A percentile compares a stretch with the other conserved stretches of the same genome.
phyloP scores from a whole-genome alignment of 192 early-diverging fungal genomes.

The Thamnidium elegans region DNA sequence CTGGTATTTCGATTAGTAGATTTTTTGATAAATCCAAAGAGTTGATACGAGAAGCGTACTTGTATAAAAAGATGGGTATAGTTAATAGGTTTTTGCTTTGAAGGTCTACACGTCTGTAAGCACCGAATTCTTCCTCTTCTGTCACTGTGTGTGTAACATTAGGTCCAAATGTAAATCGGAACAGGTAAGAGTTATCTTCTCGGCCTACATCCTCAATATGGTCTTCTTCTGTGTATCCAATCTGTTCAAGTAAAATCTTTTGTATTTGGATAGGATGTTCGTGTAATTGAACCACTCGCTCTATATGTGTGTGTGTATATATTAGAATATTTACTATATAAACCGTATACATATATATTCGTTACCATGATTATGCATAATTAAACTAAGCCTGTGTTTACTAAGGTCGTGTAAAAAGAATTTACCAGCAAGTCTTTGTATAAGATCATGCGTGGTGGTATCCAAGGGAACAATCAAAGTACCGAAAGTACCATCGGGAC shows the following conservation, averaged over 20 bases:
- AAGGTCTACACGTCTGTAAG: conserved; percentile 64
- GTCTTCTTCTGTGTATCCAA: conserved; percentile 78
- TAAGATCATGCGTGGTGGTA: conserved; percentile 72
- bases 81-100: conserved; percentile 70
- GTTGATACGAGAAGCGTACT: conserved; percentile 63
- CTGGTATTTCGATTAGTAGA: conserved; percentile 73
- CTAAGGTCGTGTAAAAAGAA: conserved; percentile 73
- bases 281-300: conserved; percentile 62
- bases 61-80: conserved; percentile 74
- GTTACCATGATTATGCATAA: conserved; percentile 27
- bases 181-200: conserved; percentile 84
- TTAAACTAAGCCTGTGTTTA: conserved; percentile 30
- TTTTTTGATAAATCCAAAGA: conserved; percentile 81
- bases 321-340: conserved; percentile 67
- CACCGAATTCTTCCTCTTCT: conserved; percentile 39
- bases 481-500: conserved; percentile 76
- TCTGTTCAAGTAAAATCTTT: conserved; percentile 67
- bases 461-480: conserved; percentile 68
- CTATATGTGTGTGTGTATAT: conserved; percentile 40
- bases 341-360: conserved; percentile 2
- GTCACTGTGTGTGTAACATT: conserved; percentile 36
- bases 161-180: conserved; percentile 70
- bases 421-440: conserved; percentile 73
- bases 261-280: conserved; percentile 78
- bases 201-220: conserved; percentile 74